These are phyloP conservation scores for Trichoderma lentiforme DNA, from an alignment of 2,329 filamentous ascomycete species.

Conservation along the genomic window DNA sequence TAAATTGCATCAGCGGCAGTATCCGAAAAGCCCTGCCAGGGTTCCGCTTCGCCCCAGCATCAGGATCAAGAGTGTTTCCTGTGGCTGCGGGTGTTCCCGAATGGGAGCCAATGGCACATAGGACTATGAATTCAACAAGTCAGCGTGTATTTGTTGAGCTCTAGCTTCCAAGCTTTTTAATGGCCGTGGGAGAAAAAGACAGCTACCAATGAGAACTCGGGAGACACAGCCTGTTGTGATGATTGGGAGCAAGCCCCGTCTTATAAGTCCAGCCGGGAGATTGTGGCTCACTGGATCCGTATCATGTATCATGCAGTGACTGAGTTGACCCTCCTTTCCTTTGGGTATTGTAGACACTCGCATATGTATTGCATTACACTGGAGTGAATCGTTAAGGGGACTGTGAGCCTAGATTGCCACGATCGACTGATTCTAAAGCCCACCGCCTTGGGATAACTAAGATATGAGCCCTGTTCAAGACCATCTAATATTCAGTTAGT, in stretches of 20 bases:
- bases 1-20: not conserved
- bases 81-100: not conserved
- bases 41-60: not conserved
- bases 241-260: not conserved
- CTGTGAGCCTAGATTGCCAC: not conserved
- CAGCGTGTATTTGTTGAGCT: not conserved
- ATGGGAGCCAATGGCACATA: not conserved
- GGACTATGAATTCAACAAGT: not conserved
- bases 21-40: not conserved
- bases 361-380: not conserved
- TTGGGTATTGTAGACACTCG: not conserved
- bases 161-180: not conserved
- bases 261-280: not conserved
- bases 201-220: not conserved
- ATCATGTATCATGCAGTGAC: not conserved
- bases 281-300: not conserved
- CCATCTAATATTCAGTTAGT: not conserved
- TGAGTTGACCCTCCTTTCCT: not conserved
- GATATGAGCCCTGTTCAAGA: not conserved
- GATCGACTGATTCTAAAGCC: not conserved
- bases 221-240: not conserved
- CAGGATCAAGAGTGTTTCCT: not conserved
- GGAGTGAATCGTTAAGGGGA: too few species aligned
- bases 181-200: not conserved
- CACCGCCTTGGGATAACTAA: not conserved